phyloP scores from a whole-genome alignment of 1,284 basidiomycete genomes.

The Cutaneotrichosporon cutaneum region DNA sequence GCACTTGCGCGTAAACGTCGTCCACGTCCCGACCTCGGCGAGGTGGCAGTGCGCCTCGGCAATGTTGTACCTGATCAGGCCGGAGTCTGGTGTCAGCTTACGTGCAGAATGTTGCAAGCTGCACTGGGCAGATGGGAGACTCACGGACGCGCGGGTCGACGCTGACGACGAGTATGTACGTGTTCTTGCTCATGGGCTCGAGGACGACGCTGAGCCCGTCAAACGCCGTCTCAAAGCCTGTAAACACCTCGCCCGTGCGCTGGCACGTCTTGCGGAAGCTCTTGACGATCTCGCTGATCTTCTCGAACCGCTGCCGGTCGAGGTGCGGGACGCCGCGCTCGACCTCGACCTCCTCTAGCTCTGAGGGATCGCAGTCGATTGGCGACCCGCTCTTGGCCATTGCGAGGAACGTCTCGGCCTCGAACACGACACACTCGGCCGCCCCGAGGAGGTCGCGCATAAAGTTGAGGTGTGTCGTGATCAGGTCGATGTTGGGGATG shows the following conservation, averaged over 20 bases:
- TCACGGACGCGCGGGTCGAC: slow-evolving; percentile 82
- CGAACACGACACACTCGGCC: slow-evolving; percentile 92
- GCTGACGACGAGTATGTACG: slow-evolving; percentile 80
- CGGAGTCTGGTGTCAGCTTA: slow-evolving; percentile 46
- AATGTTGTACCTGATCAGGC: slow-evolving; percentile 56
- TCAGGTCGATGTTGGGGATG: slow-evolving; percentile 88
- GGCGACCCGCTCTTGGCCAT: slow-evolving; percentile 63
- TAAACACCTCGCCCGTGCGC: slow-evolving; percentile 68
- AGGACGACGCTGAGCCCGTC: slow-evolving; percentile 79
- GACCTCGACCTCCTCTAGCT: slow-evolving; percentile 41
- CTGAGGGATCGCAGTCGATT: slow-evolving; percentile 44
- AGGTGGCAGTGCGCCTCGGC: slow-evolving; percentile 54
- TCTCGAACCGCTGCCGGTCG: slow-evolving; percentile 84
- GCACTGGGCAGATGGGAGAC: too few relatives aligned
- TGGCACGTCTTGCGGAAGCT: slow-evolving; percentile 88
- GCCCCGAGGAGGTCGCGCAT: slow-evolving; percentile 83
- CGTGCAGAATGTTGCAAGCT: background rate
- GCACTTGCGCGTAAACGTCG: slow-evolving; percentile 45
- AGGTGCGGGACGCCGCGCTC: slow-evolving; percentile 58
- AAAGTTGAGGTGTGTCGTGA: slow-evolving; percentile 79
- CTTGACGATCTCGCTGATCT: slow-evolving; percentile 93
- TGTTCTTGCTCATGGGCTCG: slow-evolving; percentile 90
- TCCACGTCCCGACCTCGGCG: slow-evolving; percentile 48
- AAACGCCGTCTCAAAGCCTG: slow-evolving; percentile 73
- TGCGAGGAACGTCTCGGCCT: slow-evolving; percentile 94